Conservation (phyloP, 192 early-diverging fungal genomes). For the Anaeromyces robustus region DNA sequence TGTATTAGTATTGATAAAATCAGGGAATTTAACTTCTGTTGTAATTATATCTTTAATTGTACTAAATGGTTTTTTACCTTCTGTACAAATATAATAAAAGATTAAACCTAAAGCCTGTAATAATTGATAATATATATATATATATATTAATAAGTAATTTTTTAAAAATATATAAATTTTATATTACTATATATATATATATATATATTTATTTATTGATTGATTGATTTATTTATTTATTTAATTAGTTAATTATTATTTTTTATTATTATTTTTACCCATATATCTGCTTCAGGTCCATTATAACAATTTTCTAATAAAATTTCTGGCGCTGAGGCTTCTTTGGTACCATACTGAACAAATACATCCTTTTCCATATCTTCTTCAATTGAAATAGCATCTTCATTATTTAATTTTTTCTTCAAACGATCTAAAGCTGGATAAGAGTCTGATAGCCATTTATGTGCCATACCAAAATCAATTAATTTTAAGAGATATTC, state of each 20-base stretch:
- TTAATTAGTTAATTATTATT: too few species aligned
- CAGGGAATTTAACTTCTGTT: not conserved
- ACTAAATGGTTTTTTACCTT: not conserved
- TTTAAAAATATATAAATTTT: too few species aligned
- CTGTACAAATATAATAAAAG: not conserved
- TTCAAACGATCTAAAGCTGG: not conserved
- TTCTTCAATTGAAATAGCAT: not conserved
- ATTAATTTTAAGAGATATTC: not conserved
- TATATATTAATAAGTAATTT: too few species aligned
- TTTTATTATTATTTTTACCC: not conserved
- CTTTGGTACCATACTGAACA: not conserved
- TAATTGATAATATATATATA: too few species aligned
- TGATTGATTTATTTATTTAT: too few species aligned
- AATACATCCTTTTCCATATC: not conserved
- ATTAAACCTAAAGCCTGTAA: not conserved
- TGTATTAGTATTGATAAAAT: not conserved
- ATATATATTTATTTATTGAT: too few species aligned
- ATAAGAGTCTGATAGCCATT: not conserved
- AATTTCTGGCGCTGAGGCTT: not conserved
- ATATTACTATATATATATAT: too few species aligned
- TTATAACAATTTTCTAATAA: not conserved
- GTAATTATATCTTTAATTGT: not conserved
- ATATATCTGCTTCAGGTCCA: not conserved
- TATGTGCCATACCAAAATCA: constrained; percentile 3
- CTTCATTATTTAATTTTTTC: not conserved